A percentile compares a stretch with the other conserved stretches of the same genome.
phyloP scores from a whole-genome alignment of 163 green algal genomes.

The Chlamydomonas reinhardtii region DNA sequence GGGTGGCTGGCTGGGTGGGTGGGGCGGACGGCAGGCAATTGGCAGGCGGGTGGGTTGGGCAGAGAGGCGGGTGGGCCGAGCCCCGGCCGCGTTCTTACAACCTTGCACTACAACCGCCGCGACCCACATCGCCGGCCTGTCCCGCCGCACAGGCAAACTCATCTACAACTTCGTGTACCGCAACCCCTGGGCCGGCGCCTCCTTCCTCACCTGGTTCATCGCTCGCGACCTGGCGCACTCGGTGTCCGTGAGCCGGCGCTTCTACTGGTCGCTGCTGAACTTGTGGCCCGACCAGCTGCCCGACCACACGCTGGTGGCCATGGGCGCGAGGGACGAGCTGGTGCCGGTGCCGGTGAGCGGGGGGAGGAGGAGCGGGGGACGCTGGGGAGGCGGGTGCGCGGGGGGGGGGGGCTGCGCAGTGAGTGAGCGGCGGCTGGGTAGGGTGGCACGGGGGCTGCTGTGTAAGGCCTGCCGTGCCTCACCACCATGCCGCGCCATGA shows the following conservation, averaged over 20 bases:
- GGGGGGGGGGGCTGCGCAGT: neutral
- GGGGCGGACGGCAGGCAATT: too few species aligned
- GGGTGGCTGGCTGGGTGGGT: too few species aligned
- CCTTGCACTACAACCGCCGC: too few species aligned
- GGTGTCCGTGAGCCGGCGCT: slow-evolving; percentile 52
- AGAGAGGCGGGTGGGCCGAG: too few species aligned
- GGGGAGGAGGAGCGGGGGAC: neutral
- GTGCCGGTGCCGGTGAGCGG: slow-evolving; percentile 58
- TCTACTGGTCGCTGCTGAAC: slow-evolving; percentile 66
- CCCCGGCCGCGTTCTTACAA: too few species aligned
- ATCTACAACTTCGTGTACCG: slow-evolving; percentile 66
- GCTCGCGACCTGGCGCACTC: slow-evolving; percentile 51
- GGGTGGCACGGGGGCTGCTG: too few species aligned
- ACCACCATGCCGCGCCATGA: too few species aligned
- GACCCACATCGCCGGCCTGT: too few species aligned
- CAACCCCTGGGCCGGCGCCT: slow-evolving; percentile 4
- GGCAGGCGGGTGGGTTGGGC: too few species aligned
- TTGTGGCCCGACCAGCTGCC: slow-evolving; percentile 70
- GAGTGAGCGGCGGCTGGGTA: neutral
- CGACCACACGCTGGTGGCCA: slow-evolving; percentile 57
- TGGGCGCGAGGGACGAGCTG: slow-evolving; percentile 61
- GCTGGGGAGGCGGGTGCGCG: too few species aligned
- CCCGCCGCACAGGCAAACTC: slow-evolving; percentile 55
- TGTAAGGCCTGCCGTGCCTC: too few species aligned
- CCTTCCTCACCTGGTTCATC: slow-evolving; percentile 53